phyloP scores from a whole-genome alignment of 2,329 filamentous ascomycete species.

The Lizonia empirigonia region DNA sequence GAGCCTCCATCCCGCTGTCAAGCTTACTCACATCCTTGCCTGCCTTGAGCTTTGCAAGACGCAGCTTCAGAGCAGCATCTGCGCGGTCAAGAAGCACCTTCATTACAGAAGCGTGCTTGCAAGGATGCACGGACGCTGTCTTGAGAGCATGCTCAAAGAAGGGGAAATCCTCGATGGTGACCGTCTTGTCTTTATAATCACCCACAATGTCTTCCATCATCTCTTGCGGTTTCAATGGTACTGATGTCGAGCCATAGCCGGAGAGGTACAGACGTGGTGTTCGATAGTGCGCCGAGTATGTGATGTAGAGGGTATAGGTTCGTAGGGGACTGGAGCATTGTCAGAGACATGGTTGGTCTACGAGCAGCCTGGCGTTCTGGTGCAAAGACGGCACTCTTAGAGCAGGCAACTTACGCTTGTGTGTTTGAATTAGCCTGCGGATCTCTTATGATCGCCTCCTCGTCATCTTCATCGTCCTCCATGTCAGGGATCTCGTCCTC shows the following conservation, averaged over 20 bases:
- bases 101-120: constrained; percentile 97
- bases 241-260: constrained; percentile 79
- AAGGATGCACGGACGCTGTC: constrained; percentile 96
- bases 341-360: constrained; percentile 22
- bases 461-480: constrained; percentile 93
- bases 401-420: constrained; percentile 57
- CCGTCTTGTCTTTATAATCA: constrained; percentile 98
- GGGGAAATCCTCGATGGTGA: constrained; percentile 95
- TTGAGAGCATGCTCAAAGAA: constrained; percentile 91
- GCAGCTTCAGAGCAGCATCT: constrained; percentile 87
- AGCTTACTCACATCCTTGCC: constrained; percentile 60
- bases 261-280: constrained; percentile 95
- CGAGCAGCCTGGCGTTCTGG: background rate
- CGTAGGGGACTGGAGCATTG: constrained; percentile 68
- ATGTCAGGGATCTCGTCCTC: constrained; percentile 92
- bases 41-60: constrained; percentile 78
- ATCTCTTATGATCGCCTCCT: constrained; percentile 87
- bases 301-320: constrained; percentile 98
- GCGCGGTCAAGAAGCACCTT: constrained; percentile 95
- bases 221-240: constrained; percentile 77
- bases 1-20: constrained; percentile 74
- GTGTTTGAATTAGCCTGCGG: constrained; percentile 57
- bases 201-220: constrained; percentile 99
- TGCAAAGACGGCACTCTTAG: background rate
- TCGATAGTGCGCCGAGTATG: constrained; percentile 95